These are phyloP conservation scores for Stephania japonica DNA, from an alignment of 164 flowering plant species.

Conservation along the genomic window DNA sequence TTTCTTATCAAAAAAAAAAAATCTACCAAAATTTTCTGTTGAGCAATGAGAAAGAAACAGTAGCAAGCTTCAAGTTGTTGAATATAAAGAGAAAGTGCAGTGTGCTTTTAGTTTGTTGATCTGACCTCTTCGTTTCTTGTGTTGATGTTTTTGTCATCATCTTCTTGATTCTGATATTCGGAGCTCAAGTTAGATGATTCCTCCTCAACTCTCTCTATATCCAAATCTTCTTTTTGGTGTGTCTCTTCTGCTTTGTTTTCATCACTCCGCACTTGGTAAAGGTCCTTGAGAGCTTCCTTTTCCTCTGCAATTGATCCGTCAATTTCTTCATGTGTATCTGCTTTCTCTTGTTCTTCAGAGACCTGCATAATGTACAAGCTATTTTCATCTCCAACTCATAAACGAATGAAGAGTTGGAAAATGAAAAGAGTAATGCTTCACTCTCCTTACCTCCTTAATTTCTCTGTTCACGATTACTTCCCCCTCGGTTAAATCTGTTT, in stretches of 20 bases:
- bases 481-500: neutral
- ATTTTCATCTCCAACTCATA: conserved; percentile 1
- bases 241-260: neutral
- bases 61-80: neutral
- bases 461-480: conserved; percentile 7
- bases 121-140: neutral
- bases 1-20: no score
- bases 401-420: neutral
- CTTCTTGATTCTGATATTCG: neutral
- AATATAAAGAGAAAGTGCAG: neutral
- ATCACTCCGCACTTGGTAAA: neutral
- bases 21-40: neutral
- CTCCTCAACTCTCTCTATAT: neutral
- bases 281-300: neutral
- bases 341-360: neutral
- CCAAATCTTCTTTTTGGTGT: neutral
- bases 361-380: neutral
- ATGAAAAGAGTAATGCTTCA: neutral
- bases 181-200: neutral
- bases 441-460: neutral
- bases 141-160: neutral
- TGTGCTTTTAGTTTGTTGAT: neutral
- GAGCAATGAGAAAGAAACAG: no score
- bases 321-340: neutral
- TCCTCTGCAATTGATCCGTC: neutral